Conservation (phyloP, 1,284 basidiomycete genomes). For the Leccinum angustisporum region DNA sequence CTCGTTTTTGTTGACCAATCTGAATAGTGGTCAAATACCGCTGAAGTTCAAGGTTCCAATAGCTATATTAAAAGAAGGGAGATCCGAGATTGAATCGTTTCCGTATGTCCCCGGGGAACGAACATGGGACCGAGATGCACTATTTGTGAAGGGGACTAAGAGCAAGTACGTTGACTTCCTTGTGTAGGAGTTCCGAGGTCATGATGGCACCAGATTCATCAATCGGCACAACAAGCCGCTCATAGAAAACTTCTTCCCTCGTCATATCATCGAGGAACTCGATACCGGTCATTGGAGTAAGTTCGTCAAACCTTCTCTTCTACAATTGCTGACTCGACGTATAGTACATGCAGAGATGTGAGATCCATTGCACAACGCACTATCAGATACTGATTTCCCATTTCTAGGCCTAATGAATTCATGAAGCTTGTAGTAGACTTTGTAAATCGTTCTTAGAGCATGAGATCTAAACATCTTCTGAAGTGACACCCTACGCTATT, state of each 20-base stretch:
- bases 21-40: slow-evolving; percentile 41
- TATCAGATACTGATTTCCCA: neutral
- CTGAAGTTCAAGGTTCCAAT: slow-evolving; percentile 75
- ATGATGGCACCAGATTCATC: slow-evolving; percentile 53
- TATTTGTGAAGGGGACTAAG: slow-evolving; percentile 80
- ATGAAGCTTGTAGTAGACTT: slow-evolving; percentile 43
- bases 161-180: slow-evolving; percentile 54
- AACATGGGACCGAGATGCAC: slow-evolving; percentile 58
- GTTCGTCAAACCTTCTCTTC: slow-evolving; percentile 3
- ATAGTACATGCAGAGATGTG: slow-evolving; percentile 63
- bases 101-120: slow-evolving; percentile 62
- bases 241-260: slow-evolving; percentile 68
- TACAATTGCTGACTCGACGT: slow-evolving; percentile 3
- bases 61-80: slow-evolving; percentile 57
- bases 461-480: neutral
- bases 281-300: slow-evolving; percentile 72
- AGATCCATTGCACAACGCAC: slow-evolving; percentile 9
- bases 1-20: slow-evolving; percentile 83
- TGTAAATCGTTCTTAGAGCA: slow-evolving; percentile 27
- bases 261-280: slow-evolving; percentile 51
- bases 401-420: slow-evolving; percentile 47
- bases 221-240: slow-evolving; percentile 63
- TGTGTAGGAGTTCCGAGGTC: neutral
- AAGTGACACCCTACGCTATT: neutral
- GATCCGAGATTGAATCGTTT: slow-evolving; percentile 73